These are phyloP conservation scores for Pezicula radicicola DNA, from an alignment of 2,329 filamentous ascomycete genomes.

Conservation along the genomic window DNA sequence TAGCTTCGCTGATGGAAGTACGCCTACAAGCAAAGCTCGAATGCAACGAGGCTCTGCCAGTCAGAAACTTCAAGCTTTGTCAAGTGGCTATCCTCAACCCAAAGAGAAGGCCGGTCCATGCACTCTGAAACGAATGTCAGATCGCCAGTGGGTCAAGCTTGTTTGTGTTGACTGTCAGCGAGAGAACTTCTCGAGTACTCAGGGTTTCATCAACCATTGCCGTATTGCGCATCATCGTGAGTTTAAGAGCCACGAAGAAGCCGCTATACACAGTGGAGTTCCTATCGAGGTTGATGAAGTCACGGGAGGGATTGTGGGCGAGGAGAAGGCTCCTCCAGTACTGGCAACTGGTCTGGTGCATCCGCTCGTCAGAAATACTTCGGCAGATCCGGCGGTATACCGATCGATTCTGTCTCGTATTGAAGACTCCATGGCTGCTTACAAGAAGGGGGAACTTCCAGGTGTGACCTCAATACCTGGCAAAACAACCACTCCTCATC, in stretches of 20 bases:
- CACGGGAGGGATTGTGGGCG: slow-evolving; percentile 40
- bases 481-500: slow-evolving; percentile 16
- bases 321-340: slow-evolving; percentile 32
- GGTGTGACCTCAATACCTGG: slow-evolving; percentile 43
- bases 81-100: slow-evolving; percentile 67
- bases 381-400: slow-evolving; percentile 50
- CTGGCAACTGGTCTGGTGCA: slow-evolving; percentile 51
- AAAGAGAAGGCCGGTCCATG: slow-evolving; percentile 83
- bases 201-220: slow-evolving; percentile 99
- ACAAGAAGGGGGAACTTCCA: slow-evolving; percentile 48
- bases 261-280: slow-evolving; percentile 82
- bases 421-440: slow-evolving; percentile 49
- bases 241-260: slow-evolving; percentile 94
- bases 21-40: slow-evolving; percentile 43
- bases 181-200: slow-evolving; percentile 91
- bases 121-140: slow-evolving; percentile 72
- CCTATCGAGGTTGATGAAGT: slow-evolving; percentile 69
- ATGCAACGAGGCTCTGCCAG: slow-evolving; percentile 55
- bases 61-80: slow-evolving; percentile 66
- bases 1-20: slow-evolving; percentile 57
- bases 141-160: slow-evolving; percentile 84
- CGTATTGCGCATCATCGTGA: slow-evolving; percentile 91
- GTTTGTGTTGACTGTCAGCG: slow-evolving; percentile 86
- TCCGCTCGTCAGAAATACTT: slow-evolving; percentile 56
- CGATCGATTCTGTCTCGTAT: slow-evolving; percentile 50